Conservation (phyloP, 352 stramenopile species). For the Globisporangium nodosum region DNA sequence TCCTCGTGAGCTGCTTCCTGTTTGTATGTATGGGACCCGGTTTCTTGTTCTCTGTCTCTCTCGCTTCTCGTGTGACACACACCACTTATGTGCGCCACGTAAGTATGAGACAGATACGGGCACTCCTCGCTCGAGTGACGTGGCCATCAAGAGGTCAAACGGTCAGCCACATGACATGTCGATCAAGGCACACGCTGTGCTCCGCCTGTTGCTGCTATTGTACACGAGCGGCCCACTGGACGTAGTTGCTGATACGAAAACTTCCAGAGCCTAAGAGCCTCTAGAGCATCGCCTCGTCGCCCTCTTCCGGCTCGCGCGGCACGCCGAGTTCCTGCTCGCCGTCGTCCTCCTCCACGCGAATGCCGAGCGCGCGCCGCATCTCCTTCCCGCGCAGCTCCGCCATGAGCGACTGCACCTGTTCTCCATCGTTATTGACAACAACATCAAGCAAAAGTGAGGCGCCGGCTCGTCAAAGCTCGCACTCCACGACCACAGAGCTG, state of each 20-base stretch:
- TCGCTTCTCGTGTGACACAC: neutral
- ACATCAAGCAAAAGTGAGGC: neutral
- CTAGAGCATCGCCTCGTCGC: conserved; percentile 42
- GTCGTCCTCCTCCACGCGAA: conserved; percentile 14
- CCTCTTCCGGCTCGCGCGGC: conserved; percentile 11
- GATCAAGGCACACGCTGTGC: too few relatives aligned
- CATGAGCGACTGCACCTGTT: conserved; percentile 57
- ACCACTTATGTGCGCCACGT: neutral
- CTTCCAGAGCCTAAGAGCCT: neutral
- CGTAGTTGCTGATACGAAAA: neutral
- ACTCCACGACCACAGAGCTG: neutral
- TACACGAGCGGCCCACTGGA: conserved; percentile 1
- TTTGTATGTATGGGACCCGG: neutral
- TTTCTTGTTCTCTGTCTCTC: neutral
- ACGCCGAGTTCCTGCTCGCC: conserved; percentile 3
- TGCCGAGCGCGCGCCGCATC: conserved; percentile 24
- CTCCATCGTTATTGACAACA: neutral
- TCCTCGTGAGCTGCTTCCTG: neutral
- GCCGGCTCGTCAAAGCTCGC: neutral
- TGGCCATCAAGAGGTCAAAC: neutral
- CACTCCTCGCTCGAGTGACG: neutral
- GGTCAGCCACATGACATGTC: too few relatives aligned
- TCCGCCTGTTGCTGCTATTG: conserved; percentile 1
- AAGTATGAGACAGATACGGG: neutral
- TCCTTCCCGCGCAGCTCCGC: conserved; percentile 53